These are phyloP conservation scores for Aspergillus caelatus DNA, from an alignment of 2,329 filamentous ascomycete genomes.

Conservation along the genomic window DNA sequence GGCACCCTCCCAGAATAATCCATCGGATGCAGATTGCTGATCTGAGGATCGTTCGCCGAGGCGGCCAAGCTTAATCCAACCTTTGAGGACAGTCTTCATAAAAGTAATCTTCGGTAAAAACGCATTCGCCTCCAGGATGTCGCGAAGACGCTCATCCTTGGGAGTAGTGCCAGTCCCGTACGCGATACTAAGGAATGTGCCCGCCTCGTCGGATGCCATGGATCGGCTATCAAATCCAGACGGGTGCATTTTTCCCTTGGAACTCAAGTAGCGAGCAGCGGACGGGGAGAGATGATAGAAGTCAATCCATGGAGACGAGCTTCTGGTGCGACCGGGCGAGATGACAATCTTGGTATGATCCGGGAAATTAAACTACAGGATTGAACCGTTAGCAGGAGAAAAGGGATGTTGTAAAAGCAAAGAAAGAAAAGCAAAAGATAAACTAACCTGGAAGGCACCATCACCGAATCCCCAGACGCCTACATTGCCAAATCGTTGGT, in stretches of 20 bases:
- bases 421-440: background rate
- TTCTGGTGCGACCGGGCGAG: conserved; percentile 42
- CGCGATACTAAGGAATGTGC: conserved; percentile 44
- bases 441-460: conserved; percentile 48
- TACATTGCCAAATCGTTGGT: conserved; percentile 55
- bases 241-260: conserved; percentile 46
- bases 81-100: conserved; percentile 43
- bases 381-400: background rate
- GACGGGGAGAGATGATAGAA: conserved; percentile 53
- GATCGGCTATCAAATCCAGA: conserved; percentile 47
- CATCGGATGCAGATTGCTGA: background rate
- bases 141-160: conserved; percentile 41
- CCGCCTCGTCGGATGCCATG: conserved; percentile 44
- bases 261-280: conserved; percentile 46
- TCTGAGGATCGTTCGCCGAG: conserved; percentile 37
- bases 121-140: conserved; percentile 49
- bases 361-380: conserved; percentile 51
- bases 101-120: conserved; percentile 48
- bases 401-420: background rate
- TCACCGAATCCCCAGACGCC: conserved; percentile 56
- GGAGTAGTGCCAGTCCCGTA: conserved; percentile 37
- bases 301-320: conserved; percentile 47
- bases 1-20: conserved; percentile 46
- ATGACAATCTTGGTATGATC: conserved; percentile 57
- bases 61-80: conserved; percentile 42